These are phyloP conservation scores for Mycosphaerella arachidis DNA, from an alignment of 2,329 filamentous ascomycete species.

Conservation along the genomic window DNA sequence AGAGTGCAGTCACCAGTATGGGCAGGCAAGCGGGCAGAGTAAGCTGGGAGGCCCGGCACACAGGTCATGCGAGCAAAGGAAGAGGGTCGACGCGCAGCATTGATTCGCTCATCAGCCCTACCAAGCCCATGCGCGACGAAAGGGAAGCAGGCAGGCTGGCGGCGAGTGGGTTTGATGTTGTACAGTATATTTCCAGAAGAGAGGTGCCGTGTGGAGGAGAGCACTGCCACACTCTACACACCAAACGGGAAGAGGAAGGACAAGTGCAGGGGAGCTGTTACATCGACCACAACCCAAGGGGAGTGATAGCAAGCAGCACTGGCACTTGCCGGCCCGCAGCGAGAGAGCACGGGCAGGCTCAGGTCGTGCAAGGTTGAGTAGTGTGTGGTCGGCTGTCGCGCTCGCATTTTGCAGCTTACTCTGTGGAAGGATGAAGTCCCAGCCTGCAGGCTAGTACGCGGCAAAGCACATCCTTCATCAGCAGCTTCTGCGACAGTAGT, in stretches of 20 bases:
- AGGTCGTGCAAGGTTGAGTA: not conserved
- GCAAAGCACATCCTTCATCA: not conserved
- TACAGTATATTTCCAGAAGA: not conserved
- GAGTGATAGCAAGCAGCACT: not conserved
- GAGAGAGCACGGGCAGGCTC: not conserved
- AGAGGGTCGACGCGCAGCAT: conserved; percentile 7
- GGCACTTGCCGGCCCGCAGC: not conserved
- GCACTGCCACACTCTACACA: conserved; percentile 1
- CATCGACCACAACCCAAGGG: not conserved
- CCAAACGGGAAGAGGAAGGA: not conserved
- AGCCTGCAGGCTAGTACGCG: not conserved
- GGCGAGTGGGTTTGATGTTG: not conserved
- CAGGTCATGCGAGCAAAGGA: conserved; percentile 18
- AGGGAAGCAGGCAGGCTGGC: conserved; percentile 7
- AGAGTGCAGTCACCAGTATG: conserved; percentile 6
- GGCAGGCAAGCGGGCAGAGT: conserved; percentile 4
- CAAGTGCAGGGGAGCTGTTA: not conserved
- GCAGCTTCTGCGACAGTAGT: not conserved
- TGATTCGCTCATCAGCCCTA: conserved; percentile 20
- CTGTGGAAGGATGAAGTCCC: not conserved
- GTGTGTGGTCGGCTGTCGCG: not conserved
- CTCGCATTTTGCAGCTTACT: not conserved
- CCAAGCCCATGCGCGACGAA: conserved; percentile 16
- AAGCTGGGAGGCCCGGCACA: conserved; percentile 11
- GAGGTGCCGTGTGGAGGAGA: conserved; percentile 1